A percentile compares a stretch with the other conserved stretches of the same genome.
phyloP scores from a whole-genome alignment of 2,329 filamentous ascomycete genomes.

The Fusarium sp. region DNA sequence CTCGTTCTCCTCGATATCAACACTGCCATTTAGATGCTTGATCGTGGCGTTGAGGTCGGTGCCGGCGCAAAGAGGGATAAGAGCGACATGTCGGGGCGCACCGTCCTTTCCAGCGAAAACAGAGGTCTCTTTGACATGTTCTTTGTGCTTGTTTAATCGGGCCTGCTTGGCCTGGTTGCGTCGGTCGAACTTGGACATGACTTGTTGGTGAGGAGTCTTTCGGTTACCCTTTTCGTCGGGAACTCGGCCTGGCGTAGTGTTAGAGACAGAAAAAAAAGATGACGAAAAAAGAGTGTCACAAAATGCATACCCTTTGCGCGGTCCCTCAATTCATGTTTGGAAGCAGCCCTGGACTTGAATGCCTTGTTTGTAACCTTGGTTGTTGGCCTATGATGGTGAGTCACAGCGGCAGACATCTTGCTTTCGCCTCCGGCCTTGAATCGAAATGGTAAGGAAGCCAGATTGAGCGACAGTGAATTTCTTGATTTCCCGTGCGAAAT shows the following conservation, averaged over 20 bases:
- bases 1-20: constrained; percentile 79
- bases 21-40: constrained; percentile 77
- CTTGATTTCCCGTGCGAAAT: constrained; percentile 19
- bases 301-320: constrained; percentile 78
- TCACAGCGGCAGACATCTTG: constrained; percentile 79
- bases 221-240: constrained; percentile 78
- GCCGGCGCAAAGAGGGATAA: constrained; percentile 85
- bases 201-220: constrained; percentile 93
- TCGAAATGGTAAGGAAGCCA: constrained; percentile 82
- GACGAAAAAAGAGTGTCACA: constrained; percentile 3
- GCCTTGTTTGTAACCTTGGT: constrained; percentile 90
- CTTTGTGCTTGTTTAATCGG: constrained; percentile 84
- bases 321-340: constrained; percentile 88
- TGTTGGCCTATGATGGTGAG: constrained; percentile 91
- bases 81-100: constrained; percentile 87
- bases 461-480: constrained; percentile 54
- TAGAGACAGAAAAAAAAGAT: not conserved
- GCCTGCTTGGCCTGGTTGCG: constrained; percentile 95
- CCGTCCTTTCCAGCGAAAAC: constrained; percentile 90
- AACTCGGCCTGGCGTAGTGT: constrained; percentile 74
- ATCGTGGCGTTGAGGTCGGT: constrained; percentile 77
- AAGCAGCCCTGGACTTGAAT: constrained; percentile 92
- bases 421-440: constrained; percentile 84
- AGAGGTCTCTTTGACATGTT: constrained; percentile 81
- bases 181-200: constrained; percentile 97